Evolutionary conservation across 768 basidiomycete genomes (phyloP).

Genomic region (Tricholoma hemisulphureum): DNA sequence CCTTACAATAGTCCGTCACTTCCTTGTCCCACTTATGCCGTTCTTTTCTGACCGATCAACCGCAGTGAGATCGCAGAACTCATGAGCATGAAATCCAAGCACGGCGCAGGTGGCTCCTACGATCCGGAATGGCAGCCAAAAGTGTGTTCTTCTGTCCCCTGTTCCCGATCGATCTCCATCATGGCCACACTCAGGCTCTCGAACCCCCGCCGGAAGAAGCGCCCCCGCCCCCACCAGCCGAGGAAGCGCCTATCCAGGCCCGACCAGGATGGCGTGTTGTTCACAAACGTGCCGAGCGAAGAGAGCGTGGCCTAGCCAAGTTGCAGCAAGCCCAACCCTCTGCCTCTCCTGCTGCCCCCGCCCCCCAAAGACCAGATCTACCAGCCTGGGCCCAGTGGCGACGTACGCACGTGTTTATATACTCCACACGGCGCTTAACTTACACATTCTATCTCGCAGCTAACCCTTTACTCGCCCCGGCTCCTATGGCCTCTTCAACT

Average conservation of each 20-base stretch:
- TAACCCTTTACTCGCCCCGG: constrained; percentile 60
- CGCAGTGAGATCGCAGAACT: constrained; percentile 79
- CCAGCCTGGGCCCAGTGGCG: constrained; percentile 89
- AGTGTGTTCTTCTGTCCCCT: constrained; percentile 34
- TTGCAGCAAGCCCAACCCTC: constrained; percentile 39
- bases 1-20: constrained; percentile 68
- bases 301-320: constrained; percentile 44
- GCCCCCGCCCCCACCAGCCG: constrained; percentile 42
- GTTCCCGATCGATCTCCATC: constrained; percentile 5
- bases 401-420: constrained; percentile 46
- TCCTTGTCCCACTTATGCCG: constrained; percentile 1
- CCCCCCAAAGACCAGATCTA: constrained; percentile 49
- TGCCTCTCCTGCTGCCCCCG: constrained; percentile 38
- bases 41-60: not conserved
- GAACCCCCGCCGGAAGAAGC: constrained; percentile 30
- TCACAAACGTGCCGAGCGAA: constrained; percentile 59
- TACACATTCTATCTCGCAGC: constrained; percentile 49
- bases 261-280: constrained; percentile 76
- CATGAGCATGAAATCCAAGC: constrained; percentile 80
- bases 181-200: constrained; percentile 23
- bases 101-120: constrained; percentile 77
- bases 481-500: constrained; percentile 31
- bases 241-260: constrained; percentile 49
- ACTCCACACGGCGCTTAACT: not conserved
- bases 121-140: constrained; percentile 70